Conservation (phyloP, 2,329 filamentous ascomycete species). For the Hymenoscyphus occultus region DNA sequence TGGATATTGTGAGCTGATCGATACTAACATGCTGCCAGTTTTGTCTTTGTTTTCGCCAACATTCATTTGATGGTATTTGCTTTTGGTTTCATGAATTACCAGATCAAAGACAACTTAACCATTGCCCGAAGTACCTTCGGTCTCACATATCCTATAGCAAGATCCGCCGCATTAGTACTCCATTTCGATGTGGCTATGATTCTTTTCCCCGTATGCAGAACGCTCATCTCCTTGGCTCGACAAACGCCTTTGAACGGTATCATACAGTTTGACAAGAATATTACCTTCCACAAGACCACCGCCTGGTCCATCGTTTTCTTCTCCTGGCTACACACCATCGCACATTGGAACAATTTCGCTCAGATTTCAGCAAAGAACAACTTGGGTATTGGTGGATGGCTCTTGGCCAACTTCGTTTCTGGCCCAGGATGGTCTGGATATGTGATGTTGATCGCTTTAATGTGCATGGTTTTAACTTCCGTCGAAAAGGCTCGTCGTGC, state of each 20-base stretch:
- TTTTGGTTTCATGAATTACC: constrained; percentile 78
- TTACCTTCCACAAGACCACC: constrained; percentile 80
- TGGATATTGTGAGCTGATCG: constrained; percentile 11
- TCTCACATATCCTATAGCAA: constrained; percentile 72
- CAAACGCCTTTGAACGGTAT: constrained; percentile 83
- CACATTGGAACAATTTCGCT: constrained; percentile 85
- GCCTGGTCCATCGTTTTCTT: constrained; percentile 89
- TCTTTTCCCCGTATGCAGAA: constrained; percentile 78
- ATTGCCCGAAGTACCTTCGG: constrained; percentile 67
- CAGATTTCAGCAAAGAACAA: constrained; percentile 72
- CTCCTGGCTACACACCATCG: constrained; percentile 80
- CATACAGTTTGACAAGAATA: constrained; percentile 86
- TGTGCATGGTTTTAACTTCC: constrained; percentile 75
- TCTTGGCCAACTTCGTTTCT: constrained; percentile 73
- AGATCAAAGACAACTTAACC: constrained; percentile 71
- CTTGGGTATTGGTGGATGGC: constrained; percentile 73
- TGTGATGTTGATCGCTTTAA: constrained; percentile 75
- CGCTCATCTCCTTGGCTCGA: constrained; percentile 75
- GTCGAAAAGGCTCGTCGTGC: constrained; percentile 73
- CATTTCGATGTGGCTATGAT: constrained; percentile 80
- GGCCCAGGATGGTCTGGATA: constrained; percentile 86
- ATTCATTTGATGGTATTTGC: constrained; percentile 74
- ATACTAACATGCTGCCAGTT: constrained; percentile 48
- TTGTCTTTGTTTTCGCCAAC: constrained; percentile 72
- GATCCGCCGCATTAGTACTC: constrained; percentile 71